Percentiles rank a stretch among this genome's conserved stretches.
Conservation (phyloP, 495 filamentous ascomycete species). For the Trichoderma orchidacearum region DNA sequence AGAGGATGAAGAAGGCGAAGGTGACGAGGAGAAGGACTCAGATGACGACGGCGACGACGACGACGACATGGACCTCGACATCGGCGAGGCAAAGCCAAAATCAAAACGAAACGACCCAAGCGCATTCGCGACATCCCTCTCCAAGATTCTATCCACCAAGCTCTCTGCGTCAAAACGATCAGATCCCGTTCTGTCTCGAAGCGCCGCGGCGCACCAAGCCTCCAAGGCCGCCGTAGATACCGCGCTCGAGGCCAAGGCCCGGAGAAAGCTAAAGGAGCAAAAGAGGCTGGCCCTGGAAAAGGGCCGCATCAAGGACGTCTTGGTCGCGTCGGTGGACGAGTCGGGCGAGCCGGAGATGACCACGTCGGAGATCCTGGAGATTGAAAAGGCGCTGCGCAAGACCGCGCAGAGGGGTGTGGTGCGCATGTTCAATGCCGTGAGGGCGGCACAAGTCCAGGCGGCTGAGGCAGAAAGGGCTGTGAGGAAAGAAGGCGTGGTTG, state of each 20-base stretch:
- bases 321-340: constrained; percentile 35
- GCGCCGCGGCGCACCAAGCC: constrained; percentile 49
- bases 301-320: constrained; percentile 73
- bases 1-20: constrained; percentile 8
- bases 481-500: constrained; percentile 59
- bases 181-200: constrained; percentile 82
- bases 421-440: constrained; percentile 89
- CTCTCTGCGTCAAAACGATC: constrained; percentile 62
- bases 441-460: constrained; percentile 77
- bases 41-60: constrained; percentile 17
- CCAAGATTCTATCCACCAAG: constrained; percentile 80
- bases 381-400: constrained; percentile 71
- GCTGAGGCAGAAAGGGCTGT: constrained; percentile 57
- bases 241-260: constrained; percentile 68
- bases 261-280: constrained; percentile 63
- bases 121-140: constrained; percentile 82
- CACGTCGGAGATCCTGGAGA: constrained; percentile 49
- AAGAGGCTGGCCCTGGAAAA: constrained; percentile 72
- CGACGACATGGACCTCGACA: constrained; percentile 18
- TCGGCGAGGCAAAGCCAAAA: constrained; percentile 24
- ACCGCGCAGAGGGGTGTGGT: constrained; percentile 84
- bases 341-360: constrained; percentile 27
- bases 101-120: constrained; percentile 79
- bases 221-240: constrained; percentile 52
- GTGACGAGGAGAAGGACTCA: constrained; percentile 15